Percentiles rank a stretch among this genome's conserved stretches.
phyloP scores from a whole-genome alignment of 805 yeast species.

The Cyberlindnera mycetangii region DNA sequence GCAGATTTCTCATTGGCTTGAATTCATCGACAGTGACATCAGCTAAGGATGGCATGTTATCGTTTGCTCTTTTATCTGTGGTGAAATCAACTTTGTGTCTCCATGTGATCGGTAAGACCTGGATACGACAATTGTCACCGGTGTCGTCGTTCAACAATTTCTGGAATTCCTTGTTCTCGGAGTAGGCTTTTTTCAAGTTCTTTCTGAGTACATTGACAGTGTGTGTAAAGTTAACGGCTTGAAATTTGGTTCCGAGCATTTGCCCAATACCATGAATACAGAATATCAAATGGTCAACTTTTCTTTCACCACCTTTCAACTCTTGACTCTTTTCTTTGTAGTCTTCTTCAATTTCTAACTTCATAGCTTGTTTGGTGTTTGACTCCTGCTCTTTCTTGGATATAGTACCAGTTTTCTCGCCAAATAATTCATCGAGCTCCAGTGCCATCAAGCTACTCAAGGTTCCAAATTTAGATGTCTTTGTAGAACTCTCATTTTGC shows the following conservation, averaged over 20 bases:
- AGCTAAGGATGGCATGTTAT: constrained; percentile 56
- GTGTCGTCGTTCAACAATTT: constrained; percentile 39
- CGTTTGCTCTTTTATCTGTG: constrained; percentile 42
- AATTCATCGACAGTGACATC: constrained; percentile 79
- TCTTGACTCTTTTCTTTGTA: constrained; percentile 42
- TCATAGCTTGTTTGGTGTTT: constrained; percentile 42
- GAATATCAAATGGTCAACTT: constrained; percentile 65
- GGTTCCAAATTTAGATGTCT: not conserved
- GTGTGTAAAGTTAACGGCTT: constrained; percentile 83
- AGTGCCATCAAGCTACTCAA: constrained; percentile 19
- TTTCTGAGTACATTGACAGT: constrained; percentile 62
- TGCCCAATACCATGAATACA: constrained; percentile 97
- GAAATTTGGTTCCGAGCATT: constrained; percentile 70
- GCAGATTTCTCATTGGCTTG: constrained; percentile 66
- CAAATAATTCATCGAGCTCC: constrained; percentile 25
- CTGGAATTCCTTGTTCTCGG: constrained; percentile 32
- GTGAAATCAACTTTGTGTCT: constrained; percentile 70
- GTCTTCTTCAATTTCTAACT: constrained; percentile 48
- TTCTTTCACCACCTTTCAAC: constrained; percentile 45
- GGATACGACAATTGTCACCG: constrained; percentile 56
- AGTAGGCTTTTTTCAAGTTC: constrained; percentile 52
- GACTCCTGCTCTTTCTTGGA: constrained; percentile 20
- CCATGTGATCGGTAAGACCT: constrained; percentile 91
- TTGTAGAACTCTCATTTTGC: not conserved
- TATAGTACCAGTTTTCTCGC: constrained; percentile 16